These are phyloP conservation scores for Ilyonectria robusta DNA, from an alignment of 2,329 filamentous ascomycete species.

Conservation along the genomic window DNA sequence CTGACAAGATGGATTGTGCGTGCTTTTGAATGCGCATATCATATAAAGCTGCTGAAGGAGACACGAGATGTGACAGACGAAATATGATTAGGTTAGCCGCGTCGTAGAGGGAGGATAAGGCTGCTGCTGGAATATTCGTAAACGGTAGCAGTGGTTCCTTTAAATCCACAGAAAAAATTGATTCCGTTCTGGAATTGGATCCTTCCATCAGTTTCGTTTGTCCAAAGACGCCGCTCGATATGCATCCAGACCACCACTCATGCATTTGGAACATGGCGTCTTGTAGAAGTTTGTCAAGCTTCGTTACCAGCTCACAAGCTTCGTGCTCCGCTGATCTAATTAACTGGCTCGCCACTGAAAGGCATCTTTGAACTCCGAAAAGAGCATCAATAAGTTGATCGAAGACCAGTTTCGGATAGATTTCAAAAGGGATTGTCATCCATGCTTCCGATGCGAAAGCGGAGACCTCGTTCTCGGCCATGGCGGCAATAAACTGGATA, in stretches of 20 bases:
- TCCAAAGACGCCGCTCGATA: not conserved
- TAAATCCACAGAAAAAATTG: not conserved
- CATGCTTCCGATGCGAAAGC: slow-evolving; percentile 22
- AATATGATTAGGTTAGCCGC: slow-evolving; percentile 11
- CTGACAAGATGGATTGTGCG: slow-evolving; percentile 22
- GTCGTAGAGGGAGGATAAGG: slow-evolving; percentile 22
- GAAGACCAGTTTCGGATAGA: slow-evolving; percentile 21
- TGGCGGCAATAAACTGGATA: slow-evolving; percentile 26
- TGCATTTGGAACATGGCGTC: slow-evolving; percentile 7
- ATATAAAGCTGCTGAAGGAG: slow-evolving; percentile 1
- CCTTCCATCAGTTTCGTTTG: not conserved
- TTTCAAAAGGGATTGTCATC: slow-evolving; percentile 28
- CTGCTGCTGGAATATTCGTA: slow-evolving; percentile 10
- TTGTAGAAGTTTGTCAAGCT: not conserved
- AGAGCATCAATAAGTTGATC: slow-evolving; percentile 28
- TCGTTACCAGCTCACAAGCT: not conserved
- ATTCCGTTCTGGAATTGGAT: not conserved
- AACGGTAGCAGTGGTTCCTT: not conserved
- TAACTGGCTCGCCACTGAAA: slow-evolving; percentile 4
- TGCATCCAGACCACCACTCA: slow-evolving; percentile 17
- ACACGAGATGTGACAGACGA: slow-evolving; percentile 13
- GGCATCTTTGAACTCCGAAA: slow-evolving; percentile 20
- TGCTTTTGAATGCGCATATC: not conserved
- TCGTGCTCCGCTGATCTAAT: not conserved
- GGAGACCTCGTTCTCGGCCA: slow-evolving; percentile 24